Evolutionary conservation across 1,139 yeast genomes (phyloP).

Genomic region (Candida smagusa): DNA sequence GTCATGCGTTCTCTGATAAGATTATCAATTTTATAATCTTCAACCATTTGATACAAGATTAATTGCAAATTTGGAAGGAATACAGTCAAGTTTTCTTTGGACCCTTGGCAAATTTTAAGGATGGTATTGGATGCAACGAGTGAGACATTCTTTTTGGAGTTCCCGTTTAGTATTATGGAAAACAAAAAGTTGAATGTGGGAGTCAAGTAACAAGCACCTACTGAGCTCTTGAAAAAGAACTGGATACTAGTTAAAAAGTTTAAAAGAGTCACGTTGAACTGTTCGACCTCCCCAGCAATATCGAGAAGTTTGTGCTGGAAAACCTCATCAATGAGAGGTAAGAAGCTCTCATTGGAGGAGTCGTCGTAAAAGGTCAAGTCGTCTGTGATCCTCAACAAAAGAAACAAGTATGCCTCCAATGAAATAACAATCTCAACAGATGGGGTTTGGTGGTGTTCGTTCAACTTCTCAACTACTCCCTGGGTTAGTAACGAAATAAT

Average conservation of each 20-base stretch:
- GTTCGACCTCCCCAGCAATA: constrained; percentile 12
- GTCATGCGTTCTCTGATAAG: constrained; percentile 60
- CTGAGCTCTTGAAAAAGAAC: constrained; percentile 46
- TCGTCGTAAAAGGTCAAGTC: constrained; percentile 47
- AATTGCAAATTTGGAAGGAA: constrained; percentile 52
- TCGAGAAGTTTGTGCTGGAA: constrained; percentile 26
- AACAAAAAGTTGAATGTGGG: constrained; percentile 49
- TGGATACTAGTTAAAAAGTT: constrained; percentile 52
- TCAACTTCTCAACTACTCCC: constrained; percentile 7
- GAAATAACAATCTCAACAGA: constrained; percentile 20
- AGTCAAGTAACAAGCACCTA: constrained; percentile 40
- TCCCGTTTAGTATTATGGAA: constrained; percentile 24
- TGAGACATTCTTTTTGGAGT: constrained; percentile 20
- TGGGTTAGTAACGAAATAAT: constrained; percentile 31
- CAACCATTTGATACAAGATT: constrained; percentile 51
- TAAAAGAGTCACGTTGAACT: constrained; percentile 36
- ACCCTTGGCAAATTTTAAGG: constrained; percentile 58
- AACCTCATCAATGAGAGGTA: constrained; percentile 25
- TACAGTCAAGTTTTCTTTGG: constrained; percentile 44
- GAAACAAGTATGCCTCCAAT: constrained; percentile 67
- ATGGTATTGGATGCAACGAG: constrained; percentile 56
- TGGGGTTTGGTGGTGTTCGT: constrained; percentile 3
- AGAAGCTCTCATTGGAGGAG: constrained; percentile 21
- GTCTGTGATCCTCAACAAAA: constrained; percentile 53
- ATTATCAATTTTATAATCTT: constrained; percentile 41